phyloP scores from a whole-genome alignment of 257 asterid species.

The Verbena officinalis region DNA sequence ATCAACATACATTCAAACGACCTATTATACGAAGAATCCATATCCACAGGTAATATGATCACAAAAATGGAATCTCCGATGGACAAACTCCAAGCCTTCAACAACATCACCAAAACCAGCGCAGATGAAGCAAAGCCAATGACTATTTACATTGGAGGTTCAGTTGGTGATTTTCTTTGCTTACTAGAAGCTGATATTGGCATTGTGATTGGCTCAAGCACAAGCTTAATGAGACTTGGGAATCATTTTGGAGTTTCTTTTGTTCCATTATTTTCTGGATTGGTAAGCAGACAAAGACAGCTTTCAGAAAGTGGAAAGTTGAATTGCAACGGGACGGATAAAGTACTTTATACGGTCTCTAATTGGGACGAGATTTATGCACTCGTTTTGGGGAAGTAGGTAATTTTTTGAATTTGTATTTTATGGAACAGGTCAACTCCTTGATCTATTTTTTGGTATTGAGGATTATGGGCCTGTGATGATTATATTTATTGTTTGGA shows the following conservation, averaged over 20 bases:
- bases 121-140: slow-evolving; percentile 30
- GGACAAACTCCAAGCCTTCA: slow-evolving; percentile 62
- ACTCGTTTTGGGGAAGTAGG: slow-evolving; percentile 50
- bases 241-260: slow-evolving; percentile 54
- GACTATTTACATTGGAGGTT: slow-evolving; percentile 64
- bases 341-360: slow-evolving; percentile 57
- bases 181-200: slow-evolving; percentile 68
- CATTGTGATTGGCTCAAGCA: slow-evolving; percentile 55
- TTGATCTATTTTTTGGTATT: slow-evolving; percentile 29
- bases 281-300: slow-evolving; percentile 49
- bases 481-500: slow-evolving; percentile 13
- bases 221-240: slow-evolving; percentile 46
- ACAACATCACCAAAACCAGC: slow-evolving; percentile 34
- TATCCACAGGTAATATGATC: slow-evolving; percentile 56
- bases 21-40: slow-evolving; percentile 50
- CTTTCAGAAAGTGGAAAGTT: slow-evolving; percentile 39
- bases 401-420: not conserved
- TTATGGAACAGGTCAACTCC: slow-evolving; percentile 27
- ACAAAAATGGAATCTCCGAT: slow-evolving; percentile 58
- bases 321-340: slow-evolving; percentile 35
- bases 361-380: slow-evolving; percentile 69
- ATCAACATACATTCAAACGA: slow-evolving; percentile 57
- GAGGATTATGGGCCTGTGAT: slow-evolving; percentile 31
- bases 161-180: slow-evolving; percentile 66
- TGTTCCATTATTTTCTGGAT: slow-evolving; percentile 54